Evolutionary conservation across 2,329 filamentous ascomycete genomes (phyloP).

Genomic region (Monilinia polystroma): DNA sequence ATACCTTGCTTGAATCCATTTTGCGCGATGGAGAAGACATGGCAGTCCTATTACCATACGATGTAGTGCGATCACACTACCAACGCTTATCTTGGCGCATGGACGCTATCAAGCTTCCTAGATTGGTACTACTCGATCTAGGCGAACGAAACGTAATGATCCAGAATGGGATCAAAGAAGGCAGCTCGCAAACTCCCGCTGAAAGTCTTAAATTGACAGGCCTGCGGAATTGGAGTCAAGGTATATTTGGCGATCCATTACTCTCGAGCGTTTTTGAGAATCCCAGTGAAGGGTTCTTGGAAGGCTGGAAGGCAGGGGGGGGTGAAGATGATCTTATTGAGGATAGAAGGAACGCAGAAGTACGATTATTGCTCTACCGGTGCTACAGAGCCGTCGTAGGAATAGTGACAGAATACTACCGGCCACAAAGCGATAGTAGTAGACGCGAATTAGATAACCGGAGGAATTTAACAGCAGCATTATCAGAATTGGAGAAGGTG

Average conservation of each 20-base stretch:
- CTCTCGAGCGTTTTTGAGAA: constrained; percentile 51
- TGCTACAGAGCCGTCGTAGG: constrained; percentile 55
- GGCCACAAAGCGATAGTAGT: constrained; percentile 50
- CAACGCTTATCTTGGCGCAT: constrained; percentile 50
- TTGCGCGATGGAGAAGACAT: constrained; percentile 61
- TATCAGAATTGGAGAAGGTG: constrained; percentile 48
- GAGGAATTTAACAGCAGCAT: constrained; percentile 49
- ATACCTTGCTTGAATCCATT: constrained; percentile 54
- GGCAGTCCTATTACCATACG: constrained; percentile 57
- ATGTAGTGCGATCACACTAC: constrained; percentile 53
- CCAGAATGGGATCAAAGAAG: constrained; percentile 25
- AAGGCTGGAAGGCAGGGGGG: constrained; percentile 43
- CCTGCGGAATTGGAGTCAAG: constrained; percentile 58
- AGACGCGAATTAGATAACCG: constrained; percentile 54
- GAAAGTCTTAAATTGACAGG: constrained; percentile 45
- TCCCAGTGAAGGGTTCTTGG: constrained; percentile 47
- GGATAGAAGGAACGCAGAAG: constrained; percentile 45
- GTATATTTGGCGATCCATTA: constrained; percentile 60
- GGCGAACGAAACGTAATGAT: constrained; percentile 53
- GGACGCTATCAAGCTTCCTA: constrained; percentile 52
- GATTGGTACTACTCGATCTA: constrained; percentile 55
- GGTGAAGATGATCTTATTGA: constrained; percentile 43
- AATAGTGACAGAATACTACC: constrained; percentile 57
- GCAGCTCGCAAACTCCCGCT: constrained; percentile 18
- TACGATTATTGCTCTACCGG: constrained; percentile 55